Percentiles rank a stretch among this genome's conserved stretches.
These are phyloP conservation scores for Aquilaria yunnanensis DNA, from an alignment of 345 rosid genomes.

Conservation along the genomic window DNA sequence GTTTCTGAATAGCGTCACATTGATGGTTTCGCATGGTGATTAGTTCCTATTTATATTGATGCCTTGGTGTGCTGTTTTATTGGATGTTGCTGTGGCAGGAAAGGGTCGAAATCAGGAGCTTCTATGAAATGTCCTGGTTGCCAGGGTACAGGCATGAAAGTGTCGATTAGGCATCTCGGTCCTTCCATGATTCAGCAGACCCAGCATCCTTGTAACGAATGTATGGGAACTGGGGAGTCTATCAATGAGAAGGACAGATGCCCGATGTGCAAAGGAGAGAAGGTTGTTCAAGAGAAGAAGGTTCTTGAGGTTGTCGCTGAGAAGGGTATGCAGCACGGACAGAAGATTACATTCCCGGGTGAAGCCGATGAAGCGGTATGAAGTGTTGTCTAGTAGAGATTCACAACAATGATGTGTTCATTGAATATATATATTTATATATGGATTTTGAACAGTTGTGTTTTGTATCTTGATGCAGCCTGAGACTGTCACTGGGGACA, in stretches of 20 bases:
- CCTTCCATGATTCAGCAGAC: slow-evolving; percentile 96
- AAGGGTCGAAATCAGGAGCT: slow-evolving; percentile 90
- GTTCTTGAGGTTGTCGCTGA: slow-evolving; percentile 80
- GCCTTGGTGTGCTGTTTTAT: neutral
- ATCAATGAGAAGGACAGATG: slow-evolving; percentile 75
- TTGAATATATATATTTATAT: neutral
- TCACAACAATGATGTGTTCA: neutral
- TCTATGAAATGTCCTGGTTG: slow-evolving; percentile 72
- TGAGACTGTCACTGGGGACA: slow-evolving; percentile 78
- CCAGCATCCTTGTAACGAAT: slow-evolving; percentile 88
- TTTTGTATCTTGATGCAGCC: slow-evolving; percentile 48
- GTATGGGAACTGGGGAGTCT: slow-evolving; percentile 86
- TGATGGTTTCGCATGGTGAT: neutral
- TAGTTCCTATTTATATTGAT: neutral
- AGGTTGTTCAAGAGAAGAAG: slow-evolving; percentile 78
- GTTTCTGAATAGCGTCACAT: slow-evolving; percentile 3
- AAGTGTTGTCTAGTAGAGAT: neutral
- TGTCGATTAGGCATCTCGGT: slow-evolving; percentile 79
- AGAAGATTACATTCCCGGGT: slow-evolving; percentile 84
- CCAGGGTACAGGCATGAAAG: slow-evolving; percentile 87
- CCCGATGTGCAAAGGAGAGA: slow-evolving; percentile 77
- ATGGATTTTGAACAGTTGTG: slow-evolving; percentile 6
- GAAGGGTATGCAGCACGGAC: slow-evolving; percentile 91
- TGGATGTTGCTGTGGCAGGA: slow-evolving; percentile 30
- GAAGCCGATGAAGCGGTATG: slow-evolving; percentile 91